These are phyloP conservation scores for Colletotrichum falcatum DNA, from an alignment of 2,329 filamentous ascomycete genomes.

Conservation along the genomic window DNA sequence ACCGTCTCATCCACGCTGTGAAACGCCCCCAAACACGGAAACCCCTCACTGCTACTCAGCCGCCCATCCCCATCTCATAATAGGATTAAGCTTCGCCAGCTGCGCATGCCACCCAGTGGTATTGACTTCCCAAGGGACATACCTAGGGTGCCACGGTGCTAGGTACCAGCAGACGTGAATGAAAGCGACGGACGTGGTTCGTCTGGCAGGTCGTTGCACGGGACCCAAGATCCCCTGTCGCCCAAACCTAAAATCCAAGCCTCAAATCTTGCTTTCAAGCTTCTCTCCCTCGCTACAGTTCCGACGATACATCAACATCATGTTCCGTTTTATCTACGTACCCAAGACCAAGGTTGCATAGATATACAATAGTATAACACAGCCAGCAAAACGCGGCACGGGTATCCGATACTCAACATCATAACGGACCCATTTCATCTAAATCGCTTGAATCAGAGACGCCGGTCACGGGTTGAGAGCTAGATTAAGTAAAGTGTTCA, in stretches of 20 bases:
- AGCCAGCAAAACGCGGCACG: no score
- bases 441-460: slow-evolving; percentile 1
- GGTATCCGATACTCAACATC: no score
- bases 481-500: slow-evolving; percentile 25
- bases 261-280: slow-evolving; percentile 6
- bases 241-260: slow-evolving; percentile 6
- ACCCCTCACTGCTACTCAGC: slow-evolving; percentile 1
- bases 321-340: neutral
- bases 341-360: no score
- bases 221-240: neutral
- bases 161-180: neutral
- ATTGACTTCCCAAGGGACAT: neutral
- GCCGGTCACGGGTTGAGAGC: neutral
- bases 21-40: neutral
- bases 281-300: neutral
- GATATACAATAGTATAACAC: no score
- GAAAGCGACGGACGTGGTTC: neutral
- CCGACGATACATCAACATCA: neutral
- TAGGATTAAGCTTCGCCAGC: neutral
- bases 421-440: neutral
- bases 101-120: neutral
- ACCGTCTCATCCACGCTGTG: neutral
- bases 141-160: no score
- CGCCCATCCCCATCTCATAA: neutral
- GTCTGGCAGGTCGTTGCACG: slow-evolving; percentile 7